phyloP scores from a whole-genome alignment of 495 filamentous ascomycete species.

The Xylaria venustula region DNA sequence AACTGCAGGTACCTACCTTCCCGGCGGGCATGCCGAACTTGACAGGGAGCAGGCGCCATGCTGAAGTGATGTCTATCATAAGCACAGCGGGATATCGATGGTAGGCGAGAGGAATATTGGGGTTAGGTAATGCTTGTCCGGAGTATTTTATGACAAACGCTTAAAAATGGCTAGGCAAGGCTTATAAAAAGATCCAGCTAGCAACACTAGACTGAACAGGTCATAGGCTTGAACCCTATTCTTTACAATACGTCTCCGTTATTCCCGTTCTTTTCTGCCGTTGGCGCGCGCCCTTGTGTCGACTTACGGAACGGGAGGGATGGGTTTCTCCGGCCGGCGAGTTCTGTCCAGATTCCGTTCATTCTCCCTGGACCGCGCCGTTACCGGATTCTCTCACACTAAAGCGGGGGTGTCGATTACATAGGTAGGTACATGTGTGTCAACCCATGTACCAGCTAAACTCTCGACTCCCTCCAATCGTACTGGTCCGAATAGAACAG shows the following conservation, averaged over 20 bases:
- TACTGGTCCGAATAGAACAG: no score
- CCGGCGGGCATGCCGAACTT: constrained; percentile 29
- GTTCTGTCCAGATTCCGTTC: background rate
- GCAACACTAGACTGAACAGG: no score
- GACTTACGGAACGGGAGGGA: background rate
- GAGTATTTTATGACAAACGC: no score
- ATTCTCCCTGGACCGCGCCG: constrained; percentile 1
- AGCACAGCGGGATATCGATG: background rate
- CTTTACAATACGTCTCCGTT: no score
- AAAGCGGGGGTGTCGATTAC: background rate
- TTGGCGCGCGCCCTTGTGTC: constrained; percentile 1
- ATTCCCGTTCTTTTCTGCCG: no score
- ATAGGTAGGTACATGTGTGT: background rate
- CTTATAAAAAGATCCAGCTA: no score
- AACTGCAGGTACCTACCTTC: constrained; percentile 19
- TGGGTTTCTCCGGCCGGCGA: background rate
- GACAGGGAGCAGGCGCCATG: constrained; percentile 23
- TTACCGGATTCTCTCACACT: background rate
- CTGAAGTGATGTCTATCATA: background rate
- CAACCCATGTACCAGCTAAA: no score
- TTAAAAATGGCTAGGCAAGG: no score
- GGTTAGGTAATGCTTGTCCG: no score
- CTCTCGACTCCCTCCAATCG: no score
- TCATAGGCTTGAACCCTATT: no score
- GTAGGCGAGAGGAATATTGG: background rate